These are phyloP conservation scores for Akanthomyces dipterigenus DNA, from an alignment of 2,329 filamentous ascomycete species.

Conservation along the genomic window DNA sequence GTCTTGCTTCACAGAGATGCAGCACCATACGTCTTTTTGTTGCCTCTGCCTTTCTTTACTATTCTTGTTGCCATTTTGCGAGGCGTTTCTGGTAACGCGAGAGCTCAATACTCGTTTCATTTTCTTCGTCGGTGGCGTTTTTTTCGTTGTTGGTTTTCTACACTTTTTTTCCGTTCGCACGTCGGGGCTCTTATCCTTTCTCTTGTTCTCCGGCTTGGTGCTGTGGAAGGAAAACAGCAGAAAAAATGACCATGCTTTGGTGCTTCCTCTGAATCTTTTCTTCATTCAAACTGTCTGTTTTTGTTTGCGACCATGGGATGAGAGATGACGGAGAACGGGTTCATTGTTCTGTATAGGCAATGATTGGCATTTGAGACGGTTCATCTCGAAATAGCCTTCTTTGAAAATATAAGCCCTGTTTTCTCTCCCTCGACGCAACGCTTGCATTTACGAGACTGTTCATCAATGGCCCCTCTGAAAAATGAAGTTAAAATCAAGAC, in stretches of 20 bases:
- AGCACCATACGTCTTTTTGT: no score
- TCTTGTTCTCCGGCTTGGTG: background rate
- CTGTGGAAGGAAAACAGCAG: background rate
- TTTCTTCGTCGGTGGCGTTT: conserved; percentile 16
- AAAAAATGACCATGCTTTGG: background rate
- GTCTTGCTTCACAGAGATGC: conserved; percentile 11
- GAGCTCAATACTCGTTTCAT: conserved; percentile 1
- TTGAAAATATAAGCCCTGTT: background rate
- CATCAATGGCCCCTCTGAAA: background rate
- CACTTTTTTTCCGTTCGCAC: background rate
- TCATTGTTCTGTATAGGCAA: background rate
- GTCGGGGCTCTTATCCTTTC: background rate
- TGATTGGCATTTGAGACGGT: background rate
- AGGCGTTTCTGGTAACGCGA: conserved; percentile 1
- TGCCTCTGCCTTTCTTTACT: background rate
- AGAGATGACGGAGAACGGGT: background rate
- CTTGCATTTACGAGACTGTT: background rate
- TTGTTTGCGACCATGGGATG: background rate
- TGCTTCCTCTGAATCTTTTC: background rate
- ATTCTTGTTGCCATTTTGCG: background rate
- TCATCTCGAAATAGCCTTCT: background rate
- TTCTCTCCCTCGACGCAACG: background rate
- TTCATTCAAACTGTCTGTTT: background rate
- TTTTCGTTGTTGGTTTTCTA: background rate
- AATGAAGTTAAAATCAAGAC: background rate